A percentile compares a stretch with the other conserved stretches of the same genome.
These are phyloP conservation scores for Sclerotinia glacialis DNA, from an alignment of 2,329 filamentous ascomycete genomes.

Conservation along the genomic window DNA sequence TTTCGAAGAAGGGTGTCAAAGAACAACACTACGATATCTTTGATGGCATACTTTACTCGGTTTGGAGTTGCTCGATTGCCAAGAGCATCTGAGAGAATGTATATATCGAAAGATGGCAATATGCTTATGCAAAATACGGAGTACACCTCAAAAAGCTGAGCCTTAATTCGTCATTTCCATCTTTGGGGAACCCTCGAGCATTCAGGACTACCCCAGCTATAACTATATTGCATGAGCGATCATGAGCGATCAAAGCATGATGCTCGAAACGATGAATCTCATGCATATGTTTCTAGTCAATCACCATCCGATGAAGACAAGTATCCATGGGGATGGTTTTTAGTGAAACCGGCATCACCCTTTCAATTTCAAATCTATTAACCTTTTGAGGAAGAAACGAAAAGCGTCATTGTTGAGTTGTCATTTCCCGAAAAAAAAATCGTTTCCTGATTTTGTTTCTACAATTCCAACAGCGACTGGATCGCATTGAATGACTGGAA, in stretches of 20 bases:
- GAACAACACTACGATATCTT: not conserved
- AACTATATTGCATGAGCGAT: constrained; percentile 6
- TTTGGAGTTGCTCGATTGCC: not conserved
- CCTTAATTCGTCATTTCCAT: not conserved
- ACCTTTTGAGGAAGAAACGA: not conserved
- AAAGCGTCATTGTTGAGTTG: constrained; percentile 9
- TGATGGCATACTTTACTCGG: not conserved
- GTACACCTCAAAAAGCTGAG: not conserved
- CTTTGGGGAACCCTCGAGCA: constrained; percentile 1
- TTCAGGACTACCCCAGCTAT: constrained; percentile 1
- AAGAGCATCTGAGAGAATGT: no score
- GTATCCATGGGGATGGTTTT: not conserved
- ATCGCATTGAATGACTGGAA: constrained; percentile 9
- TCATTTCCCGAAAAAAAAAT: no score
- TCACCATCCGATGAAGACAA: not conserved
- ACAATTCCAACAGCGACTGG: not conserved
- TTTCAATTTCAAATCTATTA: constrained; percentile 4
- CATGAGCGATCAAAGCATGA: constrained; percentile 17
- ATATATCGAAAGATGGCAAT: not conserved
- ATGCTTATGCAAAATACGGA: not conserved
- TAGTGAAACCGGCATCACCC: constrained; percentile 17
- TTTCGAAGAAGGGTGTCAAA: not conserved
- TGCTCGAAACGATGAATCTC: constrained; percentile 5
- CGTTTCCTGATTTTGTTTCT: not conserved
- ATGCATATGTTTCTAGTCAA: not conserved